Evolutionary conservation across 2,329 filamentous ascomycete species (phyloP).

Genomic region (Zymoseptoria passerinii): DNA sequence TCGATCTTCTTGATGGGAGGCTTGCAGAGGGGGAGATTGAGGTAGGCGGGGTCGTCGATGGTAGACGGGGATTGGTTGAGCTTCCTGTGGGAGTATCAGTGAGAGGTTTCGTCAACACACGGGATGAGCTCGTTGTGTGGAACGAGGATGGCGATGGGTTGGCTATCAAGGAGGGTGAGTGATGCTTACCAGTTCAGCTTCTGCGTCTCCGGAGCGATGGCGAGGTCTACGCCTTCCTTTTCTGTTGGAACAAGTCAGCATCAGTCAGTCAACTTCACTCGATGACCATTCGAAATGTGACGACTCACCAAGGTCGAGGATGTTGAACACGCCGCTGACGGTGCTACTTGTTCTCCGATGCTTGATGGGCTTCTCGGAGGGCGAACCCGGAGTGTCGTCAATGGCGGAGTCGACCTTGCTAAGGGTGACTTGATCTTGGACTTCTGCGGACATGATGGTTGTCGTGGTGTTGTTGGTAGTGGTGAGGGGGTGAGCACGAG

Average conservation of each 20-base stretch:
- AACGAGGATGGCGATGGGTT: not conserved
- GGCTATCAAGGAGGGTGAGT: not conserved
- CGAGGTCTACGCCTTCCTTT: slow-evolving; percentile 60
- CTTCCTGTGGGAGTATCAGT: slow-evolving; percentile 55
- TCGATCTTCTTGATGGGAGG: slow-evolving; percentile 92
- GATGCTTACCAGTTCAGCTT: slow-evolving; percentile 71
- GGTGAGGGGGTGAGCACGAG: not conserved
- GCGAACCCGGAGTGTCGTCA: slow-evolving; percentile 60
- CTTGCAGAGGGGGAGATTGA: slow-evolving; percentile 71
- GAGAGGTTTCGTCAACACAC: not conserved
- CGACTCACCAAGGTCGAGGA: slow-evolving; percentile 41
- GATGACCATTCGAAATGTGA: not conserved
- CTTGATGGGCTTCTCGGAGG: slow-evolving; percentile 54
- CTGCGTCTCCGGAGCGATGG: slow-evolving; percentile 75
- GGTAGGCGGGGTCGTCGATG: slow-evolving; percentile 73
- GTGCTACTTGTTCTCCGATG: slow-evolving; percentile 66
- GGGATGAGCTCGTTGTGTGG: not conserved
- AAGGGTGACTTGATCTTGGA: slow-evolving; percentile 46
- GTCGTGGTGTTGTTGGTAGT: slow-evolving; percentile 2
- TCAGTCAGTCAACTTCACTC: not conserved
- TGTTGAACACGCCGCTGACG: slow-evolving; percentile 66
- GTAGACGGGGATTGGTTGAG: slow-evolving; percentile 76
- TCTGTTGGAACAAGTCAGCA: slow-evolving; percentile 43
- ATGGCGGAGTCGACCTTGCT: slow-evolving; percentile 89
- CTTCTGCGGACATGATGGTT: slow-evolving; percentile 44